phyloP scores from a whole-genome alignment of 2,329 filamentous ascomycete genomes.

The Trichoderma arundinaceum region DNA sequence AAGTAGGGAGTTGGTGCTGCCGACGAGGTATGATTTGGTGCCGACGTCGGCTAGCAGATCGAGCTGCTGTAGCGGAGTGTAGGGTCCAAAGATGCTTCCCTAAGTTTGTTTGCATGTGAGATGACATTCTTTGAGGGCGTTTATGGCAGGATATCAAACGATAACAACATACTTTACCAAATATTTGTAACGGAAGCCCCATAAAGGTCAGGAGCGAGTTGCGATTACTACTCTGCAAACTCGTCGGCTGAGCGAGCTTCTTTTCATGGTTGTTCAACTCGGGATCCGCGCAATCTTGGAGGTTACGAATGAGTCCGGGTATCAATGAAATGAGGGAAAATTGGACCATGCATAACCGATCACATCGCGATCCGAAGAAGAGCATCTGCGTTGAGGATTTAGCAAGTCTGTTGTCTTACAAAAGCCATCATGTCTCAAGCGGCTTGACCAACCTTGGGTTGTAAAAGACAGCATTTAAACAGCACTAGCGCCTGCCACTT shows the following conservation, averaged over 20 bases:
- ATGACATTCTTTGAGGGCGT: neutral
- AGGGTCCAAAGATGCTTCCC: constrained; percentile 94
- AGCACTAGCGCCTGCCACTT: constrained; percentile 92
- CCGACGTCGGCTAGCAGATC: constrained; percentile 91
- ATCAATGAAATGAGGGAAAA: constrained; percentile 96
- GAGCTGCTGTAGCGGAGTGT: constrained; percentile 93
- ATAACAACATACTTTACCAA: constrained; percentile 71
- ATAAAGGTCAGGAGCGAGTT: constrained; percentile 90
- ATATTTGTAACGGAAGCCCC: constrained; percentile 92
- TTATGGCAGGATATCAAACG: no score
- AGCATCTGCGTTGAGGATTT: constrained; percentile 72
- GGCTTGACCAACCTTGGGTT: constrained; percentile 75
- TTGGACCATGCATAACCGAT: constrained; percentile 96
- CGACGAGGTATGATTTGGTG: constrained; percentile 96
- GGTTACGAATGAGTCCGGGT: constrained; percentile 84
- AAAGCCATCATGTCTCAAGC: neutral
- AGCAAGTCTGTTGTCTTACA: neutral
- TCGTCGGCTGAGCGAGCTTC: constrained; percentile 76
- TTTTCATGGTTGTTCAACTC: constrained; percentile 84
- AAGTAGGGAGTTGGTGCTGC: constrained; percentile 92
- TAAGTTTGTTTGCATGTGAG: constrained; percentile 45
- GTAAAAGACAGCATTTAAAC: constrained; percentile 89
- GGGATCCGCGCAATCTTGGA: constrained; percentile 97
- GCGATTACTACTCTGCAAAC: constrained; percentile 88
- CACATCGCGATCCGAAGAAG: constrained; percentile 96